These are phyloP conservation scores for Podaxis sp. DNA, from an alignment of 768 basidiomycete species.

Conservation along the genomic window DNA sequence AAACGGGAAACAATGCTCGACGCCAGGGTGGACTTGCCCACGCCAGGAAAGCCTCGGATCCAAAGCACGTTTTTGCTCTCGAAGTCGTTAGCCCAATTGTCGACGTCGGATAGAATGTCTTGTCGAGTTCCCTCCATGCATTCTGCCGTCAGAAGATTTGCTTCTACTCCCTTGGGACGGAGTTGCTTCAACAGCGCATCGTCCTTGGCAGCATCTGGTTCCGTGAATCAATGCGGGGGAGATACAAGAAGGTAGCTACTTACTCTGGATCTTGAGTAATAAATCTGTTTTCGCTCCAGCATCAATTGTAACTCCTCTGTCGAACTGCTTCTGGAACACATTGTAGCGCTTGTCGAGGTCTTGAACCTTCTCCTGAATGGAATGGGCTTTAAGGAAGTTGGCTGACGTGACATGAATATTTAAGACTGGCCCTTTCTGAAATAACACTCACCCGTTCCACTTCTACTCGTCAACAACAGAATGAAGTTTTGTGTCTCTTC, in stretches of 20 bases:
- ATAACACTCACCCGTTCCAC: conserved; percentile 9
- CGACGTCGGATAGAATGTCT: conserved; percentile 12
- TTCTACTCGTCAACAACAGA: conserved; percentile 17
- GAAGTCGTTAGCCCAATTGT: conserved; percentile 18
- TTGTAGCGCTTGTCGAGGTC: conserved; percentile 19
- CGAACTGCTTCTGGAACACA: conserved; percentile 24
- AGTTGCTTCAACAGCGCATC: conserved; percentile 17
- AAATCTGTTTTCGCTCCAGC: conserved; percentile 18
- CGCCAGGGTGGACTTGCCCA: conserved; percentile 25
- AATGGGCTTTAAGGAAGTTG: conserved; percentile 13
- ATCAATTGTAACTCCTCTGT: conserved; percentile 25
- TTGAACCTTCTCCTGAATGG: conserved; percentile 19
- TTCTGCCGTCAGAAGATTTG: not conserved
- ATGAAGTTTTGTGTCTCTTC: conserved; percentile 26
- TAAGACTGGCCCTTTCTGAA: not conserved
- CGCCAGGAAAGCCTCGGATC: conserved; percentile 24
- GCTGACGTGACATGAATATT: conserved; percentile 6
- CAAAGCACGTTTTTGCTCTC: conserved; percentile 22
- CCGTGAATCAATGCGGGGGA: not conserved
- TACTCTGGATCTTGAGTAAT: conserved; percentile 18
- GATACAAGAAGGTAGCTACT: not conserved
- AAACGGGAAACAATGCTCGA: conserved; percentile 15
- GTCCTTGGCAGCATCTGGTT: conserved; percentile 16
- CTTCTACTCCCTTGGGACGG: conserved; percentile 14
- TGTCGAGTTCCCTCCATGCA: conserved; percentile 20